Evolutionary conservation across 371 early-diverging fungal species (phyloP), one percentile per base, ranked within the genome.

Genomic region (Mucor racemosus): DNA sequence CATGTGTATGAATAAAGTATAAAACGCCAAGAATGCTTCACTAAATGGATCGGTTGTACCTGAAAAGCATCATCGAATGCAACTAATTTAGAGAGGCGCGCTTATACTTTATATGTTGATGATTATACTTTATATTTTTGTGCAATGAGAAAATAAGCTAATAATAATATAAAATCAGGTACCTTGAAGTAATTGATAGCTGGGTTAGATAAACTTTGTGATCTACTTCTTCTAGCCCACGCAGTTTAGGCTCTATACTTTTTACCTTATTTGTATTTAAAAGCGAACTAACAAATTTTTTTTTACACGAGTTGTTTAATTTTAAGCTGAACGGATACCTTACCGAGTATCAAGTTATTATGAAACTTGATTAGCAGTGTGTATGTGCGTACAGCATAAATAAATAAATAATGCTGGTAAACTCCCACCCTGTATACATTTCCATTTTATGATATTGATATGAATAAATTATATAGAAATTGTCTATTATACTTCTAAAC

Each of bases 11-110:
- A 9, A 38, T 38, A 38, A 38, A 26, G 53, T 11, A 14, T 53
- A 53, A 46, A 53, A 53, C 31, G 53, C 53, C 53, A 53, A 53
- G 53, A 53, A 26, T 53, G 10, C 53, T 21, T 50, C 26, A 31
- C 10, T 53, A 21, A 48, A 26, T 53, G 53, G 53, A 53, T 53
- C 53, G 53, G 53, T 53, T 11, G 53, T 53, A 21, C 31, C 53
- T 31, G 53, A 21, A 31, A 21, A 4, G 14, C 14, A 31, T 31
- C 31, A 26, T 13, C 14, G 13, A 53, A 53, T 5, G 53, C 13
- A 31, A 31, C 53, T 53, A 53, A 53, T 53, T 53, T 53, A 46
- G 46, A 46, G 46, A 10, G 21, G 46, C 46, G 46, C 46, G 19
- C 46, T 46, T 46, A 19, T 44, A n/a, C 4, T 19, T 17, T 46